Percentiles rank a stretch among this genome's conserved stretches.
Conservation (phyloP, 805 yeast species). For the Candida railenensis region DNA sequence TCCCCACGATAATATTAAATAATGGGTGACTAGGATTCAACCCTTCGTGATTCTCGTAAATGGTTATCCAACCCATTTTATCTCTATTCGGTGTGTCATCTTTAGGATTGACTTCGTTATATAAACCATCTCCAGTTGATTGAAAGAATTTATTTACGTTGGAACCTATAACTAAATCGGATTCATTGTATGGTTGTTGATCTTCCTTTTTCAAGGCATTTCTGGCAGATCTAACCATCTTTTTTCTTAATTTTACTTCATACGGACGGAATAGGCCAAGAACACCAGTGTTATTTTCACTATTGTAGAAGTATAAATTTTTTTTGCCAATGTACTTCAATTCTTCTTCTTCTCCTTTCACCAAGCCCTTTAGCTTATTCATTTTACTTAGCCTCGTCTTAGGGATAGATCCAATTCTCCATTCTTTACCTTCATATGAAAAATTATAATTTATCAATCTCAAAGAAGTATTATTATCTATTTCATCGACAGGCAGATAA, state of each 20-base stretch:
- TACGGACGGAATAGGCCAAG: slow-evolving; percentile 42
- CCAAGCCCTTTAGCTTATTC: slow-evolving; percentile 18
- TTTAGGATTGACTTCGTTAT: slow-evolving; percentile 26
- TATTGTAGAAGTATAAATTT: slow-evolving; percentile 33
- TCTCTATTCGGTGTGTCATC: slow-evolving; percentile 63
- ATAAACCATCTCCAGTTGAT: slow-evolving; percentile 56
- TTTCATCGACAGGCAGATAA: background rate
- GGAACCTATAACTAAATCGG: slow-evolving; percentile 23
- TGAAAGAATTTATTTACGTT: slow-evolving; percentile 31
- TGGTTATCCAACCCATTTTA: slow-evolving; percentile 65
- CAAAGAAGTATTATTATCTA: background rate
- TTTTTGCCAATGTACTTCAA: slow-evolving; percentile 31
- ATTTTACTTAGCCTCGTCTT: slow-evolving; percentile 30
- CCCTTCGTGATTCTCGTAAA: slow-evolving; percentile 45
- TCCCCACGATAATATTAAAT: slow-evolving; percentile 55
- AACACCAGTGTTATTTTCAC: slow-evolving; percentile 15
- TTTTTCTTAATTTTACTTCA: slow-evolving; percentile 36
- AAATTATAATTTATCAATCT: slow-evolving; percentile 26
- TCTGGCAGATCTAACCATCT: slow-evolving; percentile 33
- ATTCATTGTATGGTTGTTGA: slow-evolving; percentile 5
- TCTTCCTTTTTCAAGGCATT: slow-evolving; percentile 10
- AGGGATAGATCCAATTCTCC: slow-evolving; percentile 49
- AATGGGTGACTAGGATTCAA: slow-evolving; percentile 36
- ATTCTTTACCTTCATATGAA: slow-evolving; percentile 22
- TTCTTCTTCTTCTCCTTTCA: slow-evolving; percentile 13